Evolutionary conservation across 2,329 filamentous ascomycete species (phyloP).

Genomic region (Penicillium aurantiogriseum): DNA sequence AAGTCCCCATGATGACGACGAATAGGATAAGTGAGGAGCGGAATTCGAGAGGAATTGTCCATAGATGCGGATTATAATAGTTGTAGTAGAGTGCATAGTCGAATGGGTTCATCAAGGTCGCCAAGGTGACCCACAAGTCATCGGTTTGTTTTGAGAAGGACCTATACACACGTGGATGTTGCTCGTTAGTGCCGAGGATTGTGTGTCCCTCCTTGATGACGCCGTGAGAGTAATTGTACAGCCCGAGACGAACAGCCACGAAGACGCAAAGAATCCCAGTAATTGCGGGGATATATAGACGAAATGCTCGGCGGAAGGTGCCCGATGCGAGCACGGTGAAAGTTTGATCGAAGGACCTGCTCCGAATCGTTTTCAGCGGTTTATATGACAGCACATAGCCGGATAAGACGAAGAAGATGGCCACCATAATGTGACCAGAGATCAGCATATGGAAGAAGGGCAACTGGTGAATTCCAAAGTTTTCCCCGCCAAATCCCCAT

Average conservation of each 20-base stretch:
- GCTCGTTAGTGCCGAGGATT: constrained; percentile 43
- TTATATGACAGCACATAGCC: constrained; percentile 50
- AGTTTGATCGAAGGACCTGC: constrained; percentile 39
- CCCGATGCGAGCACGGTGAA: constrained; percentile 43
- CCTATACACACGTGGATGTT: constrained; percentile 41
- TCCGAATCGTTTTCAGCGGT: constrained; percentile 41
- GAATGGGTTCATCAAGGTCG: constrained; percentile 39
- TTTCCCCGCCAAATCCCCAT: constrained; percentile 43
- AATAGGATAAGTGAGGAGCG: constrained; percentile 47
- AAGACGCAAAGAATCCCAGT: constrained; percentile 43
- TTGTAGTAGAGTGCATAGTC: constrained; percentile 43
- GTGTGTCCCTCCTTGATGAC: constrained; percentile 39
- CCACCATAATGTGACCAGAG: constrained; percentile 49
- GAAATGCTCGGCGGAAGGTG: constrained; percentile 45
- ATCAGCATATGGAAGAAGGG: constrained; percentile 45
- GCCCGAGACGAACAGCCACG: constrained; percentile 44
- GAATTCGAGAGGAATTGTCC: constrained; percentile 49
- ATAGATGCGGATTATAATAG: constrained; percentile 48
- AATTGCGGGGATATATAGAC: constrained; percentile 45
- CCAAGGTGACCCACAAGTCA: constrained; percentile 37
- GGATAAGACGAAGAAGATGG: constrained; percentile 50
- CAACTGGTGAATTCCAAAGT: constrained; percentile 42
- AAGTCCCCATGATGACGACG: constrained; percentile 41
- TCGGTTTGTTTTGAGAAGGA: constrained; percentile 36
- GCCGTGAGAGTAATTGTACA: constrained; percentile 39